Evolutionary conservation across 2,329 filamentous ascomycete genomes (phyloP).

Genomic region (Raffaelea deltoideospora): DNA sequence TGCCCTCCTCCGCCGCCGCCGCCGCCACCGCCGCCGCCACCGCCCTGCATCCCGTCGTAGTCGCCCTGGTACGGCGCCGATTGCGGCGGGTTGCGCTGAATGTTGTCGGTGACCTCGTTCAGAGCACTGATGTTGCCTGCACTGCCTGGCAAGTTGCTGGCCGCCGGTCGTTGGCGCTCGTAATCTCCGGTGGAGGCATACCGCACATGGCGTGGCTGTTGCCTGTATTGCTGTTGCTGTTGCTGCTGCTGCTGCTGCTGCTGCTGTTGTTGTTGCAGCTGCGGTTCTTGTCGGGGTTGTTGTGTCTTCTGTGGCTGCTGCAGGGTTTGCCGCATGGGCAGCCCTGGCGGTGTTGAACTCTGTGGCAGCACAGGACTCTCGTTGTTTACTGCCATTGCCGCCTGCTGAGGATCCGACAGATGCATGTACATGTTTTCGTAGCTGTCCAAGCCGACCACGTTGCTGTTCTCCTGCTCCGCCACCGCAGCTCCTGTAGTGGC

Average conservation of each 20-base stretch:
- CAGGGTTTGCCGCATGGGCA: too few species aligned
- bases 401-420: slow-evolving; percentile 13
- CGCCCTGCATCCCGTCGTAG: slow-evolving; percentile 26
- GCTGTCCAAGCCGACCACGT: slow-evolving; percentile 1
- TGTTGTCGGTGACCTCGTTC: slow-evolving; percentile 23
- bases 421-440: slow-evolving; percentile 18
- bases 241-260: slow-evolving; percentile 3
- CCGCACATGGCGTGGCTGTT: not conserved
- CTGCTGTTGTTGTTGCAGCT: slow-evolving; percentile 1
- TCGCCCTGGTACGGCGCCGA: slow-evolving; percentile 28
- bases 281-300: not conserved
- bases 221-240: not conserved
- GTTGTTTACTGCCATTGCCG: slow-evolving; percentile 4
- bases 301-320: slow-evolving; percentile 12
- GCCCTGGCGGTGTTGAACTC: slow-evolving; percentile 4
- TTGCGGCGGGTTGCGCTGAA: slow-evolving; percentile 23
- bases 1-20: slow-evolving; percentile 15
- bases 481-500: not conserved
- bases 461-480: not conserved
- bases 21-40: slow-evolving; percentile 20
- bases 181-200: slow-evolving; percentile 6
- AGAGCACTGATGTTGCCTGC: slow-evolving; percentile 10
- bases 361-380: slow-evolving; percentile 13
- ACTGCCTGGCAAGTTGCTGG: not conserved
- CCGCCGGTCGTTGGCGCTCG: not conserved